Percentiles rank a stretch among this genome's conserved stretches.
phyloP scores from a whole-genome alignment of 2,329 filamentous ascomycete genomes.

The Sarocladiaceae sp. region DNA sequence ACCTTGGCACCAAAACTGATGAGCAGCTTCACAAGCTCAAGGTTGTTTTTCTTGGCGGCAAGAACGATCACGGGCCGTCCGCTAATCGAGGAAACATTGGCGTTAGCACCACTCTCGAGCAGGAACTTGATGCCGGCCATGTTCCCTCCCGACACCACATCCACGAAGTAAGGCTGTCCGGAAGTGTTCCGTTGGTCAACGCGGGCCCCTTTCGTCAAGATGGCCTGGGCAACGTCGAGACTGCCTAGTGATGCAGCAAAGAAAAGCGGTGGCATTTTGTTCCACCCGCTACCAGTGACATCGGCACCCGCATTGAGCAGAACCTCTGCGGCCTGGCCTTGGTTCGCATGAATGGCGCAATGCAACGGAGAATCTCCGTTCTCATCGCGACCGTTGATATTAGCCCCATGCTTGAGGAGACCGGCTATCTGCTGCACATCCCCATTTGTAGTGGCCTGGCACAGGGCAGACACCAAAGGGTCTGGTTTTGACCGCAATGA shows the following conservation, averaged over 20 bases:
- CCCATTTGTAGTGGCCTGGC: slow-evolving; percentile 25
- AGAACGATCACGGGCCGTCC: slow-evolving; percentile 22
- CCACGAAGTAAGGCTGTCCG: slow-evolving; percentile 24
- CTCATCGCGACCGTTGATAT: slow-evolving; percentile 29
- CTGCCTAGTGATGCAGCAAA: slow-evolving; percentile 25
- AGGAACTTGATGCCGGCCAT: slow-evolving; percentile 22
- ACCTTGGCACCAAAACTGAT: slow-evolving; percentile 29
- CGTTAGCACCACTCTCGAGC: slow-evolving; percentile 23
- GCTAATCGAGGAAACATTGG: slow-evolving; percentile 18
- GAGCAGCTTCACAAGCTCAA: slow-evolving; percentile 22
- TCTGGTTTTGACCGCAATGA: slow-evolving; percentile 27
- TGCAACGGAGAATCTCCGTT: slow-evolving; percentile 27
- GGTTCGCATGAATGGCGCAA: slow-evolving; percentile 26
- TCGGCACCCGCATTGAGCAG: slow-evolving; percentile 27
- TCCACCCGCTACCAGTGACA: slow-evolving; percentile 16
- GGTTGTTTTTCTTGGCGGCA: slow-evolving; percentile 20
- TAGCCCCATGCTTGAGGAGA: slow-evolving; percentile 27
- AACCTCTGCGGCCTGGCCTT: slow-evolving; percentile 23
- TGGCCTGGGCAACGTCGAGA: slow-evolving; percentile 19
- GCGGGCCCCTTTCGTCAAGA: slow-evolving; percentile 23
- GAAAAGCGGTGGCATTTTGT: slow-evolving; percentile 26
- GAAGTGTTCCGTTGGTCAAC: slow-evolving; percentile 23
- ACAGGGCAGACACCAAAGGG: slow-evolving; percentile 29
- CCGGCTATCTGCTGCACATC: slow-evolving; percentile 27
- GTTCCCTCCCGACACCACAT: slow-evolving; percentile 20